These are phyloP conservation scores for Dunaliella primolecta DNA, from an alignment of 139 green algal species.

Conservation along the genomic window DNA sequence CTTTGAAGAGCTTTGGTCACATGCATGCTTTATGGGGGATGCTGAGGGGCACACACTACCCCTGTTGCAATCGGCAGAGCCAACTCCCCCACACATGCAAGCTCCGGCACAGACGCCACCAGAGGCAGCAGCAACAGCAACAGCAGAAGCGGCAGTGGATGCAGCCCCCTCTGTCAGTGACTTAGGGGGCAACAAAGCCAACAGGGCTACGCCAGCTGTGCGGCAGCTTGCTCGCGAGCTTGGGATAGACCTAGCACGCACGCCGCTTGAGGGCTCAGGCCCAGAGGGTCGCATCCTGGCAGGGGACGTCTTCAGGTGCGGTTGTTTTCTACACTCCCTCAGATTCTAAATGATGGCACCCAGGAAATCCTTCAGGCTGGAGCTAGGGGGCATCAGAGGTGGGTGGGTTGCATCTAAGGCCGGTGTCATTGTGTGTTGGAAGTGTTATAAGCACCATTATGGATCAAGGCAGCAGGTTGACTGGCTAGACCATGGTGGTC, in stretches of 20 bases:
- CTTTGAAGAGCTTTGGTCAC: too few relatives aligned
- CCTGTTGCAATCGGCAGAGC: too few relatives aligned
- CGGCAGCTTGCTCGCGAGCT: conserved; percentile 68
- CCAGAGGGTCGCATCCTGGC: conserved; percentile 67
- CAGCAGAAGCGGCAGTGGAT: not conserved
- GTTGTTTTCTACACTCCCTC: not conserved
- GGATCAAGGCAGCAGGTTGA: not conserved
- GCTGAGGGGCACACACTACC: too few relatives aligned
- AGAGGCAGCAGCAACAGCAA: conserved; percentile 8
- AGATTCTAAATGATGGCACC: too few relatives aligned
- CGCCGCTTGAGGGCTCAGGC: conserved; percentile 52
- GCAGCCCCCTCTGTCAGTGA: not conserved
- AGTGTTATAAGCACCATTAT: too few relatives aligned
- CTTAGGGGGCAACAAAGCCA: not conserved
- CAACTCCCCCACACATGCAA: too few relatives aligned
- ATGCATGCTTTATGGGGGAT: too few relatives aligned
- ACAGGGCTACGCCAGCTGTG: not conserved
- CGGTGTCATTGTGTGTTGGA: too few relatives aligned
- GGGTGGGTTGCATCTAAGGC: too few relatives aligned
- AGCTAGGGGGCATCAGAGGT: too few relatives aligned
- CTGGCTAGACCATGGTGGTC: not conserved
- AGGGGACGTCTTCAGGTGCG: conserved; percentile 47
- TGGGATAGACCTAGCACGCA: conserved; percentile 50
- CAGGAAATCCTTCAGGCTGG: too few relatives aligned
- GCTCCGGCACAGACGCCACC: not conserved